These are phyloP conservation scores for apple (Malus domestica) DNA, from an alignment of 306 rosid species.

Conservation along the genomic window DNA sequence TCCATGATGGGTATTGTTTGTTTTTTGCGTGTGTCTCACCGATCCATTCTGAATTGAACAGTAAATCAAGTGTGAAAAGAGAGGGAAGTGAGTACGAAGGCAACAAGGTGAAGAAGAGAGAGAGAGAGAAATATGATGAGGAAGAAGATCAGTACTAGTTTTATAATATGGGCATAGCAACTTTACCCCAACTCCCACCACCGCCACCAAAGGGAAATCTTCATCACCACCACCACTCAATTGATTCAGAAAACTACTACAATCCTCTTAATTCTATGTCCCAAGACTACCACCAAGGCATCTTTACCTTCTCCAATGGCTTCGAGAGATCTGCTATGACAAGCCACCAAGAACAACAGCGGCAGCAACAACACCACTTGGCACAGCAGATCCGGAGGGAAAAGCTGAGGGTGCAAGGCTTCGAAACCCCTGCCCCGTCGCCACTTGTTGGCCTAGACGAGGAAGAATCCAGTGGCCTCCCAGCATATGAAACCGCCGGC, in stretches of 20 bases:
- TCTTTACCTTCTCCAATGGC: conserved; percentile 70
- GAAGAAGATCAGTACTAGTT: conserved; percentile 16
- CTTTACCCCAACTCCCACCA: conserved; percentile 24
- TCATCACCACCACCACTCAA: conserved; percentile 14
- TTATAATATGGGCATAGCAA: conserved; percentile 54
- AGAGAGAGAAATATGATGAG: conserved; percentile 11
- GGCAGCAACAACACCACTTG: conserved; percentile 44
- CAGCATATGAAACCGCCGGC: conserved; percentile 62
- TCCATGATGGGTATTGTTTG: conserved; percentile 20
- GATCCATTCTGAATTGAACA: conserved; percentile 22
- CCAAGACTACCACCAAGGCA: conserved; percentile 75
- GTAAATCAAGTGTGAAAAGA: background rate
- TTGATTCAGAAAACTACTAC: conserved; percentile 15
- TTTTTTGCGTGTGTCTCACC: conserved; percentile 20
- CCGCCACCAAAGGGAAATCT: conserved; percentile 2
- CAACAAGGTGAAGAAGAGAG: background rate
- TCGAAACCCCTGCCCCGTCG: conserved; percentile 33
- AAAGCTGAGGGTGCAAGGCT: conserved; percentile 62
- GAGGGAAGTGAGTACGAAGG: background rate
- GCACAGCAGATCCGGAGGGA: conserved; percentile 93
- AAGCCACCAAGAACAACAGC: conserved; percentile 32
- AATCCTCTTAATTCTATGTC: conserved; percentile 66
- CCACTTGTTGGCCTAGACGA: conserved; percentile 62
- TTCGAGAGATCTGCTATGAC: conserved; percentile 58
- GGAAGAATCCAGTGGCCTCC: conserved; percentile 46